A percentile compares a stretch with the other conserved stretches of the same genome.
These are phyloP conservation scores for Stromatinia cepivora DNA, from an alignment of 2,329 filamentous ascomycete genomes.

Conservation along the genomic window DNA sequence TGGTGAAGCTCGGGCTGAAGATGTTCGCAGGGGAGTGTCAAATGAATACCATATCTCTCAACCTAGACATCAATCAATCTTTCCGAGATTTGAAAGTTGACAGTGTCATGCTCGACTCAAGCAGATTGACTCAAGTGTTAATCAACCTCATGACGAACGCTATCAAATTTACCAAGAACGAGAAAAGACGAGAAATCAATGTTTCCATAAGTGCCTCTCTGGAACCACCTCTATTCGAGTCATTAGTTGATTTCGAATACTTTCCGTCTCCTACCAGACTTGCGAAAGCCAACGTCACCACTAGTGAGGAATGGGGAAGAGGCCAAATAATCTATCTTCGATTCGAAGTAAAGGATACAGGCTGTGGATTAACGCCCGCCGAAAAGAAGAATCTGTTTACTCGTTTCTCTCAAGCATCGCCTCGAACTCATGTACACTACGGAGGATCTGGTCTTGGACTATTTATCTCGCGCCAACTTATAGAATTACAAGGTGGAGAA, in stretches of 20 bases:
- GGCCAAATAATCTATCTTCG: slow-evolving; percentile 62
- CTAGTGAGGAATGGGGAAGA: slow-evolving; percentile 40
- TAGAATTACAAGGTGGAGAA: slow-evolving; percentile 76
- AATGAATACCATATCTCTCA: slow-evolving; percentile 66
- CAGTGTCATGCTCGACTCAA: slow-evolving; percentile 70
- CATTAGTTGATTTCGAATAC: slow-evolving; percentile 26
- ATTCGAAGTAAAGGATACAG: slow-evolving; percentile 75
- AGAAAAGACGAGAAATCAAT: slow-evolving; percentile 56
- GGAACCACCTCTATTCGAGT: slow-evolving; percentile 43
- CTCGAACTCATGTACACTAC: slow-evolving; percentile 74
- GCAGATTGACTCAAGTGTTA: slow-evolving; percentile 72
- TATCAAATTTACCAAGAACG: slow-evolving; percentile 75
- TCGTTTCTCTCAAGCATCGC: slow-evolving; percentile 75
- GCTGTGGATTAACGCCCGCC: slow-evolving; percentile 66
- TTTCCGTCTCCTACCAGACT: slow-evolving; percentile 32
- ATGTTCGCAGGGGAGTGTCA: slow-evolving; percentile 78
- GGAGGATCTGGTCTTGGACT: slow-evolving; percentile 77
- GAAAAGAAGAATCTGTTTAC: slow-evolving; percentile 75
- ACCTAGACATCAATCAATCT: slow-evolving; percentile 62
- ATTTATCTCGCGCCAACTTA: slow-evolving; percentile 77
- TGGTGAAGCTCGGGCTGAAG: slow-evolving; percentile 67
- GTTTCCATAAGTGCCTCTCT: slow-evolving; percentile 41
- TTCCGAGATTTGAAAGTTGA: slow-evolving; percentile 59
- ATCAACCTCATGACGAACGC: slow-evolving; percentile 81
- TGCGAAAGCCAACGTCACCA: slow-evolving; percentile 34